Base-by-base conservation (phyloP, 1,284 basidiomycete species). In the Austropuccinia psidii region DNA sequence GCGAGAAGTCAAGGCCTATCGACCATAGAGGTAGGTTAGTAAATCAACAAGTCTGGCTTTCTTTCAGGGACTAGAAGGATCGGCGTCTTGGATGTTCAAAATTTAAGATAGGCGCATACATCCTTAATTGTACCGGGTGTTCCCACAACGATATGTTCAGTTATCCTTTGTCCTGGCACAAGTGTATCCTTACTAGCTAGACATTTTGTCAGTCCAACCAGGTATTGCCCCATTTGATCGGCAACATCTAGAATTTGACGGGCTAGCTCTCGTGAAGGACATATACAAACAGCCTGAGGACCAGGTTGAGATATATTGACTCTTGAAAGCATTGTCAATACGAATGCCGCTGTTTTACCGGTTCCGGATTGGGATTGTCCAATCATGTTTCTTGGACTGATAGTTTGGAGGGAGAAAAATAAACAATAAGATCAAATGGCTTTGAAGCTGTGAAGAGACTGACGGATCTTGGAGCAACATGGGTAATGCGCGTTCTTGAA, bases 341-440 rank as follows among this genome's bases (percentile, higher is more conserved):
- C 91, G 81, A 99, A 99, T 1, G 96, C 96, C 6, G 96, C 96
- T 3, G 96, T 98, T 84, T 99, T 99, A 73, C 96, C 96, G 8
- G 96, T 99, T 50, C 96, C 96, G 29, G 96, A 98, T 81, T 99
- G 96, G 61, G 93, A 97, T 83, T 99, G 96, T 11, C 93, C 96
- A 81, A 98, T 98, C 89, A 98, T 95, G 83, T 98, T 98, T 74
- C 89, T 89, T 7, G 94, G 90, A 21, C 93, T 96, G 43, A 4
- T 39, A 4, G 52, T 19, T 43, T 11, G 35, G 43, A 75, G 9
- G 73, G 58, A 52, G 49, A 60, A 61, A 41, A 52, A 37, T 27
- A 13, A 47, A 55, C 35, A 1, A 41, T 15, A 19, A 29, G 19
- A 31, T 60, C 15, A n/a, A 43, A 31, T 39, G 19, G 4, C 13